Evolutionary conservation across 208 protist species (phyloP).

Genomic region (Trypanosoma platydactyli): DNA sequence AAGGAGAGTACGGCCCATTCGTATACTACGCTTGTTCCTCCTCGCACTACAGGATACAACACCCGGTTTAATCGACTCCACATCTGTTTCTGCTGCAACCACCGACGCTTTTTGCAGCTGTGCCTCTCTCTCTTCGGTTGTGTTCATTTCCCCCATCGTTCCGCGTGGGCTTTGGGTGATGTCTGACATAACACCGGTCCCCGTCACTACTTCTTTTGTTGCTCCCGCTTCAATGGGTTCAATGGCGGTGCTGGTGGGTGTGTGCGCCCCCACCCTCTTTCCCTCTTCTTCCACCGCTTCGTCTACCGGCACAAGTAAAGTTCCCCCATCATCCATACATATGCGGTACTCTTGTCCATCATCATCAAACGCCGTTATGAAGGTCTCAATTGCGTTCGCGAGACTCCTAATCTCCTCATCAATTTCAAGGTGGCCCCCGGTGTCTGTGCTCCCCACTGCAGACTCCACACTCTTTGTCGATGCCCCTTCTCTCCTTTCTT

Average conservation of each 20-base stretch:
- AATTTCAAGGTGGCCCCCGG: conserved; percentile 20
- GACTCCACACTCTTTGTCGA: background rate
- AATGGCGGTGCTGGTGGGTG: too few relatives aligned
- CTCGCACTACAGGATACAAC: background rate
- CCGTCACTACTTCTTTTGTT: too few relatives aligned
- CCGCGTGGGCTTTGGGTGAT: too few relatives aligned
- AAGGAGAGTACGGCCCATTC: background rate
- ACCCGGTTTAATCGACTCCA: background rate
- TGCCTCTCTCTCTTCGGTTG: background rate
- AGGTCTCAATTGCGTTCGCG: conserved; percentile 64
- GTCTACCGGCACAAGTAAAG: conserved; percentile 50
- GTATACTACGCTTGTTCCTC: background rate
- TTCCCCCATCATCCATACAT: conserved; percentile 41
- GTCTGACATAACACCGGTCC: too few relatives aligned
- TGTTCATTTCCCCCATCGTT: background rate
- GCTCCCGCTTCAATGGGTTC: too few relatives aligned
- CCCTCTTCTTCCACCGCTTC: conserved; percentile 25
- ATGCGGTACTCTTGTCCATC: conserved; percentile 76
- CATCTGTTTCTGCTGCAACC: background rate
- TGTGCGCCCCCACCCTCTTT: background rate
- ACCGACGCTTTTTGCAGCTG: background rate
- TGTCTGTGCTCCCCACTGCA: background rate
- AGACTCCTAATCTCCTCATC: conserved; percentile 48
- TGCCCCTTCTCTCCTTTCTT: background rate
- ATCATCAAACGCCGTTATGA: conserved; percentile 84